Base-by-base conservation (phyloP, 129 eudicot genomes). In the Chrysanthemum lavandulifolium region DNA sequence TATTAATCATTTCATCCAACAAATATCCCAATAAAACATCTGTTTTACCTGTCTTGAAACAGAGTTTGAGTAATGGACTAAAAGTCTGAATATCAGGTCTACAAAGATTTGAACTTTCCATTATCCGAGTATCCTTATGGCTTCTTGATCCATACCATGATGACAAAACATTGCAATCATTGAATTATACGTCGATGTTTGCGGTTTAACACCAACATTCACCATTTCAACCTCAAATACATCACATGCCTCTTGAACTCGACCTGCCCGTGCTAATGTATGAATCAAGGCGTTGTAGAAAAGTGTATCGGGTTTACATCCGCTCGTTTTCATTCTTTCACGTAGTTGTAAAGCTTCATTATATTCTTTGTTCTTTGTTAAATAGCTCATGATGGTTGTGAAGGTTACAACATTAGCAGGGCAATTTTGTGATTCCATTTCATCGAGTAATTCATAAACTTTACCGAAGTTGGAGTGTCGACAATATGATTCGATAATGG, bases 111-210 rank as follows among this genome's bases (percentile, higher is more conserved):
- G 56, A 75, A 63, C 43, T 72, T 65, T 84, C 89, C 85, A 94
- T 65, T 16, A 57, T 78, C 71, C 68, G 8, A 94, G 77, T 56
- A 81, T 78, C 59, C 78, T 60, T 18, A 86, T 10, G 0, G 98
- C 98, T 71, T 77, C 82, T 55, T 82, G 55, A 67, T 82, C 93
- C 73, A 57, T 71, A 51, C 67, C 83, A 76, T 82, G 92, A 71
- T 83, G 89, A 33, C 98, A 90, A 80, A 88, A 79, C 97, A 94
- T 84, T 2, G 88, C 76, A 63, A 94, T 94, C 84, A 90, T 81
- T 4, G 97, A 65, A 73, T 94, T 94, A 83, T 82, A 94, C 6
- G 97, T 90, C 10, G 96, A 88, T 8, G 91, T 84, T 71, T 73
- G 86, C 0, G 91, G 91, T 10, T 25, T 3, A 67, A 83, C 69